These are phyloP conservation scores for Cystofilobasidium macerans DNA, from an alignment of 768 basidiomycete species.

Conservation along the genomic window DNA sequence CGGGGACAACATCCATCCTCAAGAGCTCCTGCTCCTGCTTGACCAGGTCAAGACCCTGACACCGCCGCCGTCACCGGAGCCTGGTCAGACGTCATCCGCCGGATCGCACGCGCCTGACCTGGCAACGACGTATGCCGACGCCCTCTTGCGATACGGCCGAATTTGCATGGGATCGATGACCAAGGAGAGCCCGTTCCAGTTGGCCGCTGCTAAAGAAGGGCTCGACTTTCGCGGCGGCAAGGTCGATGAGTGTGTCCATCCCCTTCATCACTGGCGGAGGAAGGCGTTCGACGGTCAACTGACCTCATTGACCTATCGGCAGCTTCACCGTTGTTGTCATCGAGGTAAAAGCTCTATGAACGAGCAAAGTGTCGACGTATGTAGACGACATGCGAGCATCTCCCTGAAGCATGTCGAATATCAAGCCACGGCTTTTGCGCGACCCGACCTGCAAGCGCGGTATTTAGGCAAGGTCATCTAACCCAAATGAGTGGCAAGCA, in stretches of 20 bases:
- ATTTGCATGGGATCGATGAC: conserved; percentile 35
- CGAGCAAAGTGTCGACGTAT: too few species aligned
- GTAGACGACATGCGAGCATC: too few species aligned
- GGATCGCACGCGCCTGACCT: background rate
- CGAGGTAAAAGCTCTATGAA: background rate
- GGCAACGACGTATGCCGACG: conserved; percentile 33
- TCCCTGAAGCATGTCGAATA: too few species aligned
- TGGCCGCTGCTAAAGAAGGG: conserved; percentile 35
- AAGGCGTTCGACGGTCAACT: background rate
- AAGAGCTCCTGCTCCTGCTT: conserved; percentile 27
- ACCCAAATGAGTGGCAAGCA: too few species aligned
- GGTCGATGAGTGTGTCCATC: conserved; percentile 33
- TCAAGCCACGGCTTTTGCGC: too few species aligned
- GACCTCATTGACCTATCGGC: background rate
- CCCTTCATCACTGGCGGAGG: background rate
- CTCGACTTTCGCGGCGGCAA: conserved; percentile 36
- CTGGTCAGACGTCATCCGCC: background rate
- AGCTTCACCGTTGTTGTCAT: conserved; percentile 20
- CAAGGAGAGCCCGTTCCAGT: conserved; percentile 38
- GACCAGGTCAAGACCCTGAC: conserved; percentile 4
- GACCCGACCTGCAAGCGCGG: too few species aligned
- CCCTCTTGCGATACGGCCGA: conserved; percentile 35
- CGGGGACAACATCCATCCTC: conserved; percentile 35
- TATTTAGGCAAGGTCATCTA: too few species aligned
- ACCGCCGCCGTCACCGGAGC: background rate